Base-by-base conservation (phyloP, 73 alveolate genomes). In the Paramecium octaurelia region DNA sequence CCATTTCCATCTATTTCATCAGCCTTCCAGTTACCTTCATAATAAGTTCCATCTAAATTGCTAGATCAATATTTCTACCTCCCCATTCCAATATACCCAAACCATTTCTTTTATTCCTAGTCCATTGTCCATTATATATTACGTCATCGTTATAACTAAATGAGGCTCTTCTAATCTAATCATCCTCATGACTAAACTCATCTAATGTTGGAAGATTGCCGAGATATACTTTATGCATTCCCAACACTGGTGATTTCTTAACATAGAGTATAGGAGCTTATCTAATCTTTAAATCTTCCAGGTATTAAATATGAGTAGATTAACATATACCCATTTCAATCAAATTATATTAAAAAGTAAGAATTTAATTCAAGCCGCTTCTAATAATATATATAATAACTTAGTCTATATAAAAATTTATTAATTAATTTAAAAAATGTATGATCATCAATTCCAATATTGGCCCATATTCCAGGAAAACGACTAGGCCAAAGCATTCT, bases 401-500 rank as follows among this genome's bases (percentile, higher is more conserved):
- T 46, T 46, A 46, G 59, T 10, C 21, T 46, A 46, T 11, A 46
- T 46, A 16, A 46, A 46, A 46, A 46, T 9, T 46, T 27, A 46
- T 46, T 46, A 46, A 46, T 46, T 46, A 46, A 46, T 46, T 46
- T 46, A 46, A 76, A 76, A 40, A 76, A 76, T 76, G 89, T 8
- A 76, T 34, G 57, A 70, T 34, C 57, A 27, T 29, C 58, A 70
- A 46, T 46, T 46, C 59, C 20, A 46, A 27, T 76, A 76, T 43
- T 76, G 89, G 89, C 89, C 89, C 8, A 76, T 76, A 8, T 76
- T 76, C 21, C 9, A 42, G 14, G 89, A 76, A 76, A 18, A 18
- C 21, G 89, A 76, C 27, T 43, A 14, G 12, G 11, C 58, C 42
- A 43, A 40, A 40, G 27, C 21, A 14, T 76, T 76, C 29, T 76